Evolutionary conservation across 352 stramenopile species (phyloP).

Genomic region (Phytophthora meadii): DNA sequence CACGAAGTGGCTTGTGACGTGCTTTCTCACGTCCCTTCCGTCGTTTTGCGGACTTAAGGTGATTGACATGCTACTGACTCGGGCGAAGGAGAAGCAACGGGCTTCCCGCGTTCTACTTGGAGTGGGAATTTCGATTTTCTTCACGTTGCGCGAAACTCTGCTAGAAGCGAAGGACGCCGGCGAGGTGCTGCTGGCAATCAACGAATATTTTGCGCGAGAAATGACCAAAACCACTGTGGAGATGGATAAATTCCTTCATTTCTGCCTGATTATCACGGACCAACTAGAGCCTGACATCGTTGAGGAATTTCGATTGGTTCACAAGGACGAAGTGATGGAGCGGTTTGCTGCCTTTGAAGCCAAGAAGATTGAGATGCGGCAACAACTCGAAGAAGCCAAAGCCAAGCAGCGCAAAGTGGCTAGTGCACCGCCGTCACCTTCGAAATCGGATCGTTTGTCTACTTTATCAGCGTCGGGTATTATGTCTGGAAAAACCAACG

Average conservation of each 20-base stretch:
- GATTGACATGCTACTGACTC: slow-evolving; percentile 80
- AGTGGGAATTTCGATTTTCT: slow-evolving; percentile 83
- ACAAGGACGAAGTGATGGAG: slow-evolving; percentile 87
- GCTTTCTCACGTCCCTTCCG: slow-evolving; percentile 81
- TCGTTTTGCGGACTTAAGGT: slow-evolving; percentile 77
- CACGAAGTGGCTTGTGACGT: slow-evolving; percentile 90
- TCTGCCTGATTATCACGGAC: slow-evolving; percentile 70
- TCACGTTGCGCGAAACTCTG: slow-evolving; percentile 61
- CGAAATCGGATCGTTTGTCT: slow-evolving; percentile 59
- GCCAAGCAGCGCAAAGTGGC: slow-evolving; percentile 48
- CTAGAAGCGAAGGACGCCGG: slow-evolving; percentile 77
- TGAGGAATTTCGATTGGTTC: slow-evolving; percentile 71
- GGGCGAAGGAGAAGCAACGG: slow-evolving; percentile 63
- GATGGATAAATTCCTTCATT: slow-evolving; percentile 76
- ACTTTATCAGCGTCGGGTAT: slow-evolving; percentile 49
- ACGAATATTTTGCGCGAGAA: slow-evolving; percentile 79
- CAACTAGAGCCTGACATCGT: slow-evolving; percentile 80
- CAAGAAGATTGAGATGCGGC: slow-evolving; percentile 88
- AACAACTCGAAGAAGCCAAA: slow-evolving; percentile 80
- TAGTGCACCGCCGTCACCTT: slow-evolving; percentile 59
- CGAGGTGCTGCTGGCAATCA: slow-evolving; percentile 81
- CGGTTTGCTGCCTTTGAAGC: slow-evolving; percentile 78
- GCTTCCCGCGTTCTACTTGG: slow-evolving; percentile 77
- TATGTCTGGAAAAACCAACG: slow-evolving; percentile 29
- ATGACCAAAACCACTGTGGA: slow-evolving; percentile 71